Base-by-base conservation (phyloP, 75 land plant genomes). In the Isoetes taiwanensis region DNA sequence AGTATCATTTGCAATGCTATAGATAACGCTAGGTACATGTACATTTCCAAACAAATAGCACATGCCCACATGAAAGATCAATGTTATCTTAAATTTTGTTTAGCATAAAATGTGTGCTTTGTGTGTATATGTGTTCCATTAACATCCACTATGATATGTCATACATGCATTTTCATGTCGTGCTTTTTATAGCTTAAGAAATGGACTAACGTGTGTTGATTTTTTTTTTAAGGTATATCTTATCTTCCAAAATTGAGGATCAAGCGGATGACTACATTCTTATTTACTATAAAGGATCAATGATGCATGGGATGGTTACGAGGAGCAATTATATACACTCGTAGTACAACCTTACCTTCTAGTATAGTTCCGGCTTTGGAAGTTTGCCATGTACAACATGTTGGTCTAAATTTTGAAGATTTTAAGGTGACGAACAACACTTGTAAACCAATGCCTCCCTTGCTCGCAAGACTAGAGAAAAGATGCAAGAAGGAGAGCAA, bases 301-400 rank as follows among this genome's bases (percentile, higher is more conserved):
- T 67, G 98, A 93, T 69, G 98, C 98, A 29, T 93, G 98, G 98
- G 96, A 93, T 67, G 98, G 98, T 8, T 93, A 93, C 67, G 98
- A 54, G 98, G 98, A 26, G 76, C 98, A 5, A 80, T 93, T 52
- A 53, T 93, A 1, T 93, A 93, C 61, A 93, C 98, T 19, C 78
- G 96, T 34, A 81, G 80, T 43, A 37, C 69, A 26, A 64, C 38
- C 27, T 56, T 93, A 26, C 90, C 89, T 19, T 50, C 75, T 29
- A 83, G 73, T 65, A 88, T 93, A 24, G 60, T 87, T 17, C 95
- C 98, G 1, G 83, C 81, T 52, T 63, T 93, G 28, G 69, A 79
- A 66, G 68, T 20, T 12, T 81, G n/a, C n/a, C n/a, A 91, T 24
- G 85, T 95, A 16, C 72, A 68, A 32, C 72, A 60, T 26, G 83